These are phyloP conservation scores for Talaromyces sp. DNA, from an alignment of 2,329 filamentous ascomycete genomes.

Conservation along the genomic window DNA sequence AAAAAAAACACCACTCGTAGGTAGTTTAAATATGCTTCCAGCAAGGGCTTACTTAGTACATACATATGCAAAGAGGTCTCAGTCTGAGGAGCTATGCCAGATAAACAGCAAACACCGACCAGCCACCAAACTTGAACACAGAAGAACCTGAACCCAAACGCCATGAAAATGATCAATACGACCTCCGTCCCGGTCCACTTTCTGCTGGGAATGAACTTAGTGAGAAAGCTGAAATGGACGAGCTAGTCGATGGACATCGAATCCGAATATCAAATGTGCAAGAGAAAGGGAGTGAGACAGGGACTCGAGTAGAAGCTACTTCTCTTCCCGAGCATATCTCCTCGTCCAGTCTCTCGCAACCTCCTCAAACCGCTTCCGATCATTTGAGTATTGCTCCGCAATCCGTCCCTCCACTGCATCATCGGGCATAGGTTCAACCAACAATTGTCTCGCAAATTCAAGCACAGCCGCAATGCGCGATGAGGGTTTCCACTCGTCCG, in stretches of 20 bases:
- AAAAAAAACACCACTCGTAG: background rate
- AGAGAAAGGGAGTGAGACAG: background rate
- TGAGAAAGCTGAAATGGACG: background rate
- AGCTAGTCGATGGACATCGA: background rate
- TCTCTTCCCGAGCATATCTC: slow-evolving; percentile 61
- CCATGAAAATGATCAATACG: slow-evolving; percentile 14
- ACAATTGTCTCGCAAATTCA: slow-evolving; percentile 68
- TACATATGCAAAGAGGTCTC: slow-evolving; percentile 3
- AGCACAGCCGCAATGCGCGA: slow-evolving; percentile 73
- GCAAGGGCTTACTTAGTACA: background rate
- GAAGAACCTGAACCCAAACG: slow-evolving; percentile 16
- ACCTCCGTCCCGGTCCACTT: background rate
- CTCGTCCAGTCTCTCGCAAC: slow-evolving; percentile 70
- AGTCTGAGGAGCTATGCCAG: background rate
- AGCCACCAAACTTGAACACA: background rate
- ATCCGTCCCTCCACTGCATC: slow-evolving; percentile 85
- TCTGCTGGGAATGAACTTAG: background rate
- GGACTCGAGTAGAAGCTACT: background rate
- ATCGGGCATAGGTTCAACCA: slow-evolving; percentile 79
- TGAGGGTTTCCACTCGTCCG: slow-evolving; percentile 89
- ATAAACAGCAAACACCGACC: slow-evolving; percentile 1
- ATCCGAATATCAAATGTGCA: background rate
- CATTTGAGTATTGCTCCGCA: slow-evolving; percentile 74
- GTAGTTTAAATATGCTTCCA: background rate
- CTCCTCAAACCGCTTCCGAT: slow-evolving; percentile 68